Evolutionary conservation across 2,329 filamentous ascomycete genomes (phyloP), one percentile per base, ranked within the genome.

Genomic region (Cordyceps pruinosa): DNA sequence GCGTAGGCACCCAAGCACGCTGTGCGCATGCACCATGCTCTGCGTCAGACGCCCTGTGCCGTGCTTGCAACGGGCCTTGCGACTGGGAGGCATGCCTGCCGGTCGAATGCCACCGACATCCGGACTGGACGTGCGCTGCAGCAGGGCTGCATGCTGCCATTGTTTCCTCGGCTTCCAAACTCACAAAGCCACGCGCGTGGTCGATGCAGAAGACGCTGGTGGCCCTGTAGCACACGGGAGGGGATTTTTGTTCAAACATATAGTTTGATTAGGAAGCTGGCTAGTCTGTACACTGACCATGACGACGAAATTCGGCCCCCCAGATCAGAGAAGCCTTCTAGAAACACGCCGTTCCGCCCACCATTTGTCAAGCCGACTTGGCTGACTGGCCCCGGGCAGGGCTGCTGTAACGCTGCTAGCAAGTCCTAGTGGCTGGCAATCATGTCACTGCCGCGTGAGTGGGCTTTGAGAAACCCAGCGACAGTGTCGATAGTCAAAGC

Each of bases 201-300:
- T 41, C 25, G 35, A 30, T 48, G 53, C 44, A 55, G 52, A 42
- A 37, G 34, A 55, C 34, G 21, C 9, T 21, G n/a, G 7, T n/a
- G 13, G 12, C 17, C 35, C 35, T 15, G 35, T 37, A 37, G 7
- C n/a, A 41, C 21, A 19, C 15, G 25, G 10, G 4, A 15, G 5
- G 13, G 25, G 26, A 46, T 46, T 28, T 32, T 42, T 21, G 25
- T 55, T 37, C 51, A 55, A 35, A 46, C 51, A 21, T 21, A 42
- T 42, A 41, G 34, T 56, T 56, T 56, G 44, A 56, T 56, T 56
- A 46, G 34, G 26, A 42, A 10, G n/a, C 15, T 26, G 44, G n/a
- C 34, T 35, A 47, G 51, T 30, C 30, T 53, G 35, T 42, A 30
- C 48, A 12, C 48, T 28, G 26, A 21, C 37, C 50, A 54, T 45